A percentile compares a stretch with the other conserved stretches of the same genome.
Conservation (phyloP, 352 stramenopile genomes). For the Phytophthora agathidicida region DNA sequence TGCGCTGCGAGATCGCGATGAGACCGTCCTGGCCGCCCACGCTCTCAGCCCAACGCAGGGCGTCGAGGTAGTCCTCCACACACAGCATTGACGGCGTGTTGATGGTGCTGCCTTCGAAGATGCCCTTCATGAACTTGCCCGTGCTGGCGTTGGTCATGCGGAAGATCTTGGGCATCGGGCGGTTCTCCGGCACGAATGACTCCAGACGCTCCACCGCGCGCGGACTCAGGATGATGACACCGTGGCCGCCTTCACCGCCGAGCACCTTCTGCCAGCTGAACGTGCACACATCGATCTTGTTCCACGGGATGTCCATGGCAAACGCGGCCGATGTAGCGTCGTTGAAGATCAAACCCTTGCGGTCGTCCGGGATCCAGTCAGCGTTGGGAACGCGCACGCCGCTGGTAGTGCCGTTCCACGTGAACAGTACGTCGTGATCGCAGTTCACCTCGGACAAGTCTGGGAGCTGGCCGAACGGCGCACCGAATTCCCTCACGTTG, state of each 20-base stretch:
- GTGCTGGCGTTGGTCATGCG: conserved; percentile 96
- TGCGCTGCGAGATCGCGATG: conserved; percentile 94
- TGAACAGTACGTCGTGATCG: conserved; percentile 98
- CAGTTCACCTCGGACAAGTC: conserved; percentile 94
- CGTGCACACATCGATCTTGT: conserved; percentile 99
- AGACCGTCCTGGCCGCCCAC: conserved; percentile 94
- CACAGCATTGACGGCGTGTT: conserved; percentile 99
- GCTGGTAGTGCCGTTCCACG: conserved; percentile 99
- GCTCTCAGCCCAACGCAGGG: conserved; percentile 95
- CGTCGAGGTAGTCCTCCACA: conserved; percentile 99
- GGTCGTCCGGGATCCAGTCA: conserved; percentile 96
- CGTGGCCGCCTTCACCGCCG: conserved; percentile 97
- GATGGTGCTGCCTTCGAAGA: conserved; percentile 99
- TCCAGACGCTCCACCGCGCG: conserved; percentile 97
- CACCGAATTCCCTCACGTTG: conserved; percentile 94
- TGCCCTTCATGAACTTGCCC: conserved; percentile 92
- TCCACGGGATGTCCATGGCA: conserved; percentile 98
- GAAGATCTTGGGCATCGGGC: conserved; percentile 99
- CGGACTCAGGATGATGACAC: conserved; percentile 97
- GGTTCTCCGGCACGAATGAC: conserved; percentile 83
- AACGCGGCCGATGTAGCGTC: conserved; percentile 99
- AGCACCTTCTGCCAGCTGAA: conserved; percentile 99
- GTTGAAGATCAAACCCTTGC: conserved; percentile 96
- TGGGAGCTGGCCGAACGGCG: conserved; percentile 96
- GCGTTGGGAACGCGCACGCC: conserved; percentile 95